phyloP scores from a whole-genome alignment of 164 flowering plant species.

The Vitis rotundifolia region DNA sequence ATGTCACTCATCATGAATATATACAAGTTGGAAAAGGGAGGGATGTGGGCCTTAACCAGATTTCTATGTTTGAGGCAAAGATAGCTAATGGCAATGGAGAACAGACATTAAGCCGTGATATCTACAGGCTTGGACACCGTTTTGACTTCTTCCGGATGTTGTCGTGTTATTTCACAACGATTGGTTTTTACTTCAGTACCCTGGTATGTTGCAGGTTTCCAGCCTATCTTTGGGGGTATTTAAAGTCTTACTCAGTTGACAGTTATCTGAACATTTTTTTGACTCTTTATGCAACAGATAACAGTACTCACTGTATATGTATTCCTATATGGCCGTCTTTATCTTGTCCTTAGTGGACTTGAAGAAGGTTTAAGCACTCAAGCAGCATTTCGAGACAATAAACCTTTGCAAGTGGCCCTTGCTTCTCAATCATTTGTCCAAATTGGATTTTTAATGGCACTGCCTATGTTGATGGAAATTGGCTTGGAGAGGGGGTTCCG shows the following conservation, averaged over 20 bases:
- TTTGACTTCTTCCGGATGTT: conserved; percentile 98
- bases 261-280: background rate
- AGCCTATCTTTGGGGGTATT: background rate
- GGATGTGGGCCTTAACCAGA: conserved; percentile 98
- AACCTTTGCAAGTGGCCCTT: conserved; percentile 87
- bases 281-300: conserved; percentile 44
- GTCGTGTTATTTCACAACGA: conserved; percentile 91
- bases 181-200: conserved; percentile 92
- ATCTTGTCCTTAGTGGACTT: conserved; percentile 96
- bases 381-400: conserved; percentile 58
- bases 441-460: conserved; percentile 85
- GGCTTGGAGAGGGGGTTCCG: conserved; percentile 91
- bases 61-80: conserved; percentile 95
- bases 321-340: conserved; percentile 93
- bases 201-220: conserved; percentile 44
- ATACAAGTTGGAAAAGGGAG: conserved; percentile 99
- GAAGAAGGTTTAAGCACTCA: conserved; percentile 61
- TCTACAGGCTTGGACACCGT: conserved; percentile 94
- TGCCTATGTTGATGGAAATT: conserved; percentile 99
- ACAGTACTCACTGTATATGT: conserved; percentile 92
- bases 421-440: conserved; percentile 97
- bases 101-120: conserved; percentile 94
- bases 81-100: conserved; percentile 99
- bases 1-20: conserved; percentile 98
- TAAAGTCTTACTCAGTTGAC: background rate